phyloP scores from a whole-genome alignment of 2,329 filamentous ascomycete species.

The Neonectria magnoliae region DNA sequence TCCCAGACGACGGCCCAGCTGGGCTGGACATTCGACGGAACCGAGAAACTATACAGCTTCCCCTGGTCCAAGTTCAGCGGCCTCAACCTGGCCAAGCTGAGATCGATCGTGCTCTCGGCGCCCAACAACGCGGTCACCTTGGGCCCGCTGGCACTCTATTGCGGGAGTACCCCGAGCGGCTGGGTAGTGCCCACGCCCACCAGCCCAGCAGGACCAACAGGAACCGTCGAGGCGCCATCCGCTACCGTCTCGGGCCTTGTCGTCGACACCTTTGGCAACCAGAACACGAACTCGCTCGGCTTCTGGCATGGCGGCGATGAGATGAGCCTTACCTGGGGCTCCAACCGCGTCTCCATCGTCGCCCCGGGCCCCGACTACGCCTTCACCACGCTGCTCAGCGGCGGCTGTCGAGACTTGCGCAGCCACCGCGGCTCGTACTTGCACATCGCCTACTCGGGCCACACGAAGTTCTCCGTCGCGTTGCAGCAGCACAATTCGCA shows the following conservation, averaged over 20 bases:
- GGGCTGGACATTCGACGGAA: constrained; percentile 69
- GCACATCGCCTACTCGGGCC: constrained; percentile 71
- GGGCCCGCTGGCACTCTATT: constrained; percentile 68
- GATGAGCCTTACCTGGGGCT: constrained; percentile 62
- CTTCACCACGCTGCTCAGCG: constrained; percentile 66
- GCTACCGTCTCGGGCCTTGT: constrained; percentile 61
- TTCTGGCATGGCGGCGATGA: constrained; percentile 76
- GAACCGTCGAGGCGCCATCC: constrained; percentile 60
- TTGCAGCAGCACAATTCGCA: constrained; percentile 73
- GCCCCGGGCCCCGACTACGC: constrained; percentile 58
- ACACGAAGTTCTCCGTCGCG: constrained; percentile 70
- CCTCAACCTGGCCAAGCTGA: constrained; percentile 62
- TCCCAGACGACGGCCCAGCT: constrained; percentile 58
- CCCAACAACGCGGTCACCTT: constrained; percentile 59
- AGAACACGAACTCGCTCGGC: constrained; percentile 65
- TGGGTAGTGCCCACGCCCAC: constrained; percentile 58
- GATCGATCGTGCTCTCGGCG: constrained; percentile 60
- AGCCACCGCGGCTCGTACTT: constrained; percentile 68
- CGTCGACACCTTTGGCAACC: constrained; percentile 68
- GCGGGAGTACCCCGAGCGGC: constrained; percentile 59
- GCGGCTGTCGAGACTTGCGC: constrained; percentile 58
- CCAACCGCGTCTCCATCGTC: constrained; percentile 58
- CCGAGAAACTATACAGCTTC: constrained; percentile 67
- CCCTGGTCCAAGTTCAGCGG: constrained; percentile 62
- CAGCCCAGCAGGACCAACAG: constrained; percentile 51